Conservation (phyloP, 495 filamentous ascomycete genomes). For the Rhizodiscina lignyota region DNA sequence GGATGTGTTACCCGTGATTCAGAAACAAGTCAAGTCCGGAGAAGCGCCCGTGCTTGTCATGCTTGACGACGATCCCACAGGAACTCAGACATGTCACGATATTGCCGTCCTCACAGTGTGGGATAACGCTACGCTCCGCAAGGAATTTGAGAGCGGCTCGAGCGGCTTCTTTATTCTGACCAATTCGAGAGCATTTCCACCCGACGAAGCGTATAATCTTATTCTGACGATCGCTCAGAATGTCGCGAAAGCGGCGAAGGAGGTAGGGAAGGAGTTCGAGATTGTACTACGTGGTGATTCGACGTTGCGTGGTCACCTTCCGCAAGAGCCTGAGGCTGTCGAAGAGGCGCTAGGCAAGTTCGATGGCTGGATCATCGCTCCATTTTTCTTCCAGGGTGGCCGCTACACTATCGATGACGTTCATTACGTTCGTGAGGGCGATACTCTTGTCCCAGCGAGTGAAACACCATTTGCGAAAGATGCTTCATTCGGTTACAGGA, state of each 20-base stretch:
- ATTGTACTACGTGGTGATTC: constrained; percentile 37
- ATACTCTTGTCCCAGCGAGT: constrained; percentile 27
- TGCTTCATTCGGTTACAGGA: constrained; percentile 35
- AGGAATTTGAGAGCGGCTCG: too few relatives aligned
- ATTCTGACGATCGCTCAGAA: constrained; percentile 31
- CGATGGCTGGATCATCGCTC: constrained; percentile 31
- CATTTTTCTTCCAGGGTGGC: constrained; percentile 38
- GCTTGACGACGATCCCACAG: too few relatives aligned
- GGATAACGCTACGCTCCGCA: too few relatives aligned
- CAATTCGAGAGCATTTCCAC: constrained; percentile 35
- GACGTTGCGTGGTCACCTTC: constrained; percentile 36
- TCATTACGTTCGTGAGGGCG: constrained; percentile 35
- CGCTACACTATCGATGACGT: constrained; percentile 34
- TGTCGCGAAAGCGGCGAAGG: constrained; percentile 23
- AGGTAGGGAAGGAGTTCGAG: constrained; percentile 24
- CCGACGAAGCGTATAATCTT: constrained; percentile 23
- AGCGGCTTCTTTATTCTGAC: constrained; percentile 39
- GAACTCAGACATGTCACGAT: too few relatives aligned
- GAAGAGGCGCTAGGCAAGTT: constrained; percentile 27
- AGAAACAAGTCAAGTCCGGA: too few relatives aligned
- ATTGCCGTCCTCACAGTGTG: too few relatives aligned
- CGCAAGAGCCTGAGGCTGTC: constrained; percentile 31
- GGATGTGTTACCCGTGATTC: too few relatives aligned
- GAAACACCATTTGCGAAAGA: constrained; percentile 34
- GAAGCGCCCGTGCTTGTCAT: too few relatives aligned